Evolutionary conservation across 495 filamentous ascomycete species (phyloP), one percentile per base, ranked within the genome.

Genomic region (Hyphodiscus hymeniophilus): DNA sequence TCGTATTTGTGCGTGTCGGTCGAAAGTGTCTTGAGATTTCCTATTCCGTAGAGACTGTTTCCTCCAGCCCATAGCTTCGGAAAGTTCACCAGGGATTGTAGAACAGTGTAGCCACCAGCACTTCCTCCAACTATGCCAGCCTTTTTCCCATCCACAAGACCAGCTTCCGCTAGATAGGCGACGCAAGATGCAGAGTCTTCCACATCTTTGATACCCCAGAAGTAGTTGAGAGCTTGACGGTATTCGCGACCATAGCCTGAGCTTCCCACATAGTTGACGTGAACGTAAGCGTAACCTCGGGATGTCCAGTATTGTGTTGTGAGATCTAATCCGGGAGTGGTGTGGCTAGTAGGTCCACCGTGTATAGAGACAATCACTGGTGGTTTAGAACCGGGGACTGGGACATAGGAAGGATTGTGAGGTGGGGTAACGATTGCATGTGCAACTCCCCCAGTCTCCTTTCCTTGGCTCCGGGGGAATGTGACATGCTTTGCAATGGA

Each of bases 1-100:
- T 76, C 72, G 35, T 73, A 68, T 51, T 76, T 76, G 47, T 76
- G 71, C 3, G 69, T 73, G 33, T 63, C 64, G 2, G 54, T 65
- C 22, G 56, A 56, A 10, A 74, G 55, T 12, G 59, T 55, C 42
- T 55, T 47, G 22, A 73, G 45, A 35, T 73, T 67, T 48, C 63
- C 63, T 34, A 76, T 70, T 6, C 72, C 71, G 43, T 65, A 71
- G 1, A 55, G 58, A 45, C 66, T 67, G 7, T 70, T 57, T 7
- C 66, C 71, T 0, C 60, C 69, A 3, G 72, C 68, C 40, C 58
- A 64, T 17, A 59, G 26, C 22, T 44, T 35, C 18, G 62, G 62
- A 23, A 58, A 55, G 34, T 42, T 31, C 5, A 52, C 50, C 32
- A 67, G 34, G n/a, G 65, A 62, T 38, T 67, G 66, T 13, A 76